Base-by-base conservation (phyloP, 192 early-diverging fungal genomes). In the Phycomyces blakesleeanus region DNA sequence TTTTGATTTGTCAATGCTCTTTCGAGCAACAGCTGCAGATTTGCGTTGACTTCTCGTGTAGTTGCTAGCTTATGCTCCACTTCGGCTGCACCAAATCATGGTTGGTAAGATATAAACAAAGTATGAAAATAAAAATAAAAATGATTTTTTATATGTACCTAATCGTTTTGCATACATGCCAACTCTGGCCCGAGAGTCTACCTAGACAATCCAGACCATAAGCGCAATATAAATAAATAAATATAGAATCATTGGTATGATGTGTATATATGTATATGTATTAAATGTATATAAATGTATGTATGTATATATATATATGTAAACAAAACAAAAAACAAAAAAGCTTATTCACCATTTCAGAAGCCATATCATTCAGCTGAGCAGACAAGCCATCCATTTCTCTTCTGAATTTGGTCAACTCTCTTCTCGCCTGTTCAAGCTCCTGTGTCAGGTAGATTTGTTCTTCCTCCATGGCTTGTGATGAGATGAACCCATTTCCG, bases 311-410 rank as follows among this genome's bases (percentile, higher is more conserved):
- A n/a, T n/a, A n/a, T n/a, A n/a, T n/a, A n/a, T n/a, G n/a, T n/a
- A n/a, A n/a, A n/a, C n/a, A n/a, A n/a, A n/a, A n/a, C n/a, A n/a
- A n/a, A n/a, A n/a, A n/a, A n/a, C n/a, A n/a, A n/a, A n/a, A 34
- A 34, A 34, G 29, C 29, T 34, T 34, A 34, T 21, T 26, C 64
- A 75, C 64, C 81, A 85, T 81, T 64, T 85, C 83, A 6, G 72
- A 56, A 1, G 79, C 76, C 72, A 85, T 85, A 40, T 85, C 81
- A 14, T 77, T 78, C 57, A 85, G 67, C 41, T 85, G 83, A n/a
- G 69, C 81, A 8, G 81, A 74, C 0, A 85, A 50, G 20, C 73
- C 73, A 34, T 85, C 83, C 47, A 85, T 61, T 55, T 85, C 83
- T 38, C 73, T 81, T 18, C 81, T 79, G 64, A 83, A 85, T 18